Evolutionary conservation across 345 rosid genomes (phyloP).

Genomic region (Sapria himalayana): DNA sequence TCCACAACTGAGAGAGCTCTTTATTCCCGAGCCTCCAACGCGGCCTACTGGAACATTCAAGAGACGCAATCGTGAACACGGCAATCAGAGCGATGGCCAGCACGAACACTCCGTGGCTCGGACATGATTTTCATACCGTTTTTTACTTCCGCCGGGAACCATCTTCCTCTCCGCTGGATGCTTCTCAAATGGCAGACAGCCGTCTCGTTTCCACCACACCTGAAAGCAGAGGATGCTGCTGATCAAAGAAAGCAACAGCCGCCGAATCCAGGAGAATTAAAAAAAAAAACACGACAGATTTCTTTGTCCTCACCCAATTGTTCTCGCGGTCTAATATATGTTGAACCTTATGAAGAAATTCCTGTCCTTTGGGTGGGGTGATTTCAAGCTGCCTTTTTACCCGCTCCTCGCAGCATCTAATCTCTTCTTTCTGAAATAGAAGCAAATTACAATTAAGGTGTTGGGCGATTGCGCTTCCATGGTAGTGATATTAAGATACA

Average conservation of each 20-base stretch:
- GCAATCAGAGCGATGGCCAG: too few relatives aligned
- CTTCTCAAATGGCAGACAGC: conserved; percentile 89
- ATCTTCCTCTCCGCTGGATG: conserved; percentile 52
- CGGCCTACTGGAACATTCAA: conserved; percentile 35
- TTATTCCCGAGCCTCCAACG: conserved; percentile 90
- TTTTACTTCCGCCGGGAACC: conserved; percentile 40
- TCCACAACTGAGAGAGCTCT: conserved; percentile 96
- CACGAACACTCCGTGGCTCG: too few relatives aligned
- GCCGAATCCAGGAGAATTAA: neutral
- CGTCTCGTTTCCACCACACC: conserved; percentile 99
- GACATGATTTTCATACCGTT: conserved; percentile 37
- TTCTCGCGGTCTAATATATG: conserved; percentile 86
- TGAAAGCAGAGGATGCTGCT: conserved; percentile 16
- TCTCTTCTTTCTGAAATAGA: conserved; percentile 78
- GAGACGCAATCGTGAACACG: too few relatives aligned
- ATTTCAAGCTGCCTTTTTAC: conserved; percentile 72
- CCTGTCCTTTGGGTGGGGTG: conserved; percentile 89
- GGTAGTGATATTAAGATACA: too few relatives aligned
- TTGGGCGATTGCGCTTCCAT: too few relatives aligned
- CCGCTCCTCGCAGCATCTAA: conserved; percentile 65
- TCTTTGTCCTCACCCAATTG: conserved; percentile 65
- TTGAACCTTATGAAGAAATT: conserved; percentile 62
- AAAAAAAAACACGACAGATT: conserved; percentile 3
- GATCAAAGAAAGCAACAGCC: neutral
- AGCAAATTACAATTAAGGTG: too few relatives aligned